Percentiles rank a stretch among this genome's conserved stretches.
These are phyloP conservation scores for Moniliophthora roreri DNA, from an alignment of 1,284 basidiomycete species.

Conservation along the genomic window DNA sequence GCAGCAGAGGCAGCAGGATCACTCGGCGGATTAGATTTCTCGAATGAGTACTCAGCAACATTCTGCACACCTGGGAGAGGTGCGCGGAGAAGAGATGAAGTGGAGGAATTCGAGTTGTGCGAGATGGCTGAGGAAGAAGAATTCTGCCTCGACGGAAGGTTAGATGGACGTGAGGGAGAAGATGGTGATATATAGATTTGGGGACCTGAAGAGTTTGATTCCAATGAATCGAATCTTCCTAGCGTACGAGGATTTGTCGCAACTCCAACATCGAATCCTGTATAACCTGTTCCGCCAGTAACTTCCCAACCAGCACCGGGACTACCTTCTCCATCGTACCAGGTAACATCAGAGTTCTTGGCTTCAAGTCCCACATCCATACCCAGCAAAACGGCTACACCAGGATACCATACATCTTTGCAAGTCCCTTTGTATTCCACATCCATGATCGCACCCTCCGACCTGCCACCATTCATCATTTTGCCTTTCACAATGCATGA, in stretches of 20 bases:
- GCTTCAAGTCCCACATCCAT: constrained; percentile 71
- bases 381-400: constrained; percentile 78
- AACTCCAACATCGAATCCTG: constrained; percentile 59
- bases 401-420: constrained; percentile 75
- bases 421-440: constrained; percentile 73
- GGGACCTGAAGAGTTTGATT: constrained; percentile 32
- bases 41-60: constrained; percentile 72
- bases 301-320: constrained; percentile 55
- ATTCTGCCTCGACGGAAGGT: constrained; percentile 32
- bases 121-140: constrained; percentile 36
- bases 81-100: constrained; percentile 65
- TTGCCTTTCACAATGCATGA: constrained; percentile 56
- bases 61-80: constrained; percentile 59
- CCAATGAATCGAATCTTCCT: constrained; percentile 50
- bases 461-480: constrained; percentile 34
- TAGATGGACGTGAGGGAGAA: constrained; percentile 11
- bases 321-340: constrained; percentile 46
- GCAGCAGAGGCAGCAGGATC: constrained; percentile 40
- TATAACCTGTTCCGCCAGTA: constrained; percentile 62
- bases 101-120: constrained; percentile 26
- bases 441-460: constrained; percentile 64
- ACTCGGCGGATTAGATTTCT: constrained; percentile 35
- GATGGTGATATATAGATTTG: constrained; percentile 22
- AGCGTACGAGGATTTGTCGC: constrained; percentile 26
- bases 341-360: constrained; percentile 64